Evolutionary conservation across 2,329 filamentous ascomycete species (phyloP).

Genomic region (Didymella pinodella): DNA sequence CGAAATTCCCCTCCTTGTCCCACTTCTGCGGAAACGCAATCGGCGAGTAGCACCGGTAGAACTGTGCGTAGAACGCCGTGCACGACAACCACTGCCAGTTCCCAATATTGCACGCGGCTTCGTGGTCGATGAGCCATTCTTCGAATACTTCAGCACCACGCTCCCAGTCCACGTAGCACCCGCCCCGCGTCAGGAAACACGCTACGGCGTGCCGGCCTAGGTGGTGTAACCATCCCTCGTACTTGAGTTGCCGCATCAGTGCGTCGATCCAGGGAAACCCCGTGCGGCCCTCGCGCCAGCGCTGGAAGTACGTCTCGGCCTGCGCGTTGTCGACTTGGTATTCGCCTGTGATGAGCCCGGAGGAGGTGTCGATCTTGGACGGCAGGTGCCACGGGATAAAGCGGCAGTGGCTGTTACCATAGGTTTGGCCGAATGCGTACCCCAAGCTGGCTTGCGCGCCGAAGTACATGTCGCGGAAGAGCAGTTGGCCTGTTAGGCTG

Average conservation of each 20-base stretch:
- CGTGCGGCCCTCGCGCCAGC: conserved; percentile 74
- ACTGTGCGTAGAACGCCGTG: conserved; percentile 77
- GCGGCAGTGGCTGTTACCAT: conserved; percentile 71
- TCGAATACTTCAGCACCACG: conserved; percentile 80
- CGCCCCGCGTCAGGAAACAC: conserved; percentile 80
- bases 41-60: conserved; percentile 74
- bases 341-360: conserved; percentile 61
- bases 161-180: conserved; percentile 82
- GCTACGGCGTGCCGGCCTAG: conserved; percentile 79
- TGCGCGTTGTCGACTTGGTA: conserved; percentile 70
- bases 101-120: conserved; percentile 74
- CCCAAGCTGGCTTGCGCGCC: conserved; percentile 76
- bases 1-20: conserved; percentile 72
- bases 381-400: conserved; percentile 83
- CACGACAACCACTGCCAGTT: conserved; percentile 84
- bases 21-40: conserved; percentile 77
- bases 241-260: conserved; percentile 75
- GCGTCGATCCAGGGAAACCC: conserved; percentile 85
- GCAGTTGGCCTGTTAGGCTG: conserved; percentile 74
- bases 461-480: conserved; percentile 87
- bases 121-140: conserved; percentile 77
- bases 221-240: conserved; percentile 83
- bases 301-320: conserved; percentile 71
- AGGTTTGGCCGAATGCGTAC: conserved; percentile 68
- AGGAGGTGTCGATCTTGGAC: conserved; percentile 60